Evolutionary conservation across 2,329 filamentous ascomycete genomes (phyloP).

Genomic region (Fusarium buxicola): DNA sequence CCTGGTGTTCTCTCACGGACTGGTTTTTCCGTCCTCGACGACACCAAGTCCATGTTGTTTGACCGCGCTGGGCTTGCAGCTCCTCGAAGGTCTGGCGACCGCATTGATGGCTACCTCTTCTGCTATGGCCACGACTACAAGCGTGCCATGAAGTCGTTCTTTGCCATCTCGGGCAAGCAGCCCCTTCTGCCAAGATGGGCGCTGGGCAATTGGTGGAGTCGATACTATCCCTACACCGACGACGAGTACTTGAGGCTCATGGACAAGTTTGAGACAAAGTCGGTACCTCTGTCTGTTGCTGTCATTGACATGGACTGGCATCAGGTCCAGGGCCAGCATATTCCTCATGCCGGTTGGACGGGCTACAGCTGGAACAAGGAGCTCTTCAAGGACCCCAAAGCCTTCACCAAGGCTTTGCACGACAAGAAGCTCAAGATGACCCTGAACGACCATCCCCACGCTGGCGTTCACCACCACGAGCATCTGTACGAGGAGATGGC

Average conservation of each 20-base stretch:
- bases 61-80: conserved; percentile 64
- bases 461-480: conserved; percentile 67
- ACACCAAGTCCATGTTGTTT: conserved; percentile 68
- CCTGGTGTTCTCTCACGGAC: conserved; percentile 62
- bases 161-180: conserved; percentile 66
- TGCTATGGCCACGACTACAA: conserved; percentile 68
- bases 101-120: conserved; percentile 70
- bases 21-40: conserved; percentile 66
- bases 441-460: conserved; percentile 72
- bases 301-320: conserved; percentile 78
- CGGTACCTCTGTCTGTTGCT: conserved; percentile 68
- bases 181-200: conserved; percentile 67
- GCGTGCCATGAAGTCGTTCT: conserved; percentile 65
- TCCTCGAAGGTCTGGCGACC: conserved; percentile 57
- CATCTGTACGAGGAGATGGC: conserved; percentile 67
- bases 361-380: conserved; percentile 72
- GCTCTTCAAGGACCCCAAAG: conserved; percentile 61
- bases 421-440: conserved; percentile 64
- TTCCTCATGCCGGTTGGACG: conserved; percentile 57
- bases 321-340: conserved; percentile 60
- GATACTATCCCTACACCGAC: conserved; percentile 68
- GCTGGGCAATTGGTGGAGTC: conserved; percentile 74
- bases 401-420: conserved; percentile 64
- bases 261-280: conserved; percentile 62
- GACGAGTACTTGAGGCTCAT: conserved; percentile 68